Evolutionary conservation across 1,284 basidiomycete species (phyloP).

Genomic region (Trametes hirsuta): DNA sequence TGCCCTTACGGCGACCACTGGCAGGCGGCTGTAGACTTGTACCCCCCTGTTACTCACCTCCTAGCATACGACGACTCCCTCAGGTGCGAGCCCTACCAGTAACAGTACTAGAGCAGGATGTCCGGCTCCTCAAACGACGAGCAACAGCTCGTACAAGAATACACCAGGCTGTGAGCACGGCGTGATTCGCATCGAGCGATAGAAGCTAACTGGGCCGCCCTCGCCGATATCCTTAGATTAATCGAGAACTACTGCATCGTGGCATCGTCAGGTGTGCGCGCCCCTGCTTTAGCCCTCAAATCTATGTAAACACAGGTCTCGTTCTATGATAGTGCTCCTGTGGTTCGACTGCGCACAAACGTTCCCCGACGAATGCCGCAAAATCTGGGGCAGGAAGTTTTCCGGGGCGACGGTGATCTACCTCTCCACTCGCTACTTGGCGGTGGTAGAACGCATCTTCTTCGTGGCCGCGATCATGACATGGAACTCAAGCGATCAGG

Average conservation of each 20-base stretch:
- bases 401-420: constrained; percentile 13
- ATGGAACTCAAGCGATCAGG: background rate
- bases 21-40: no score
- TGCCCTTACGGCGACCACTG: no score
- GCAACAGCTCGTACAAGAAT: no score
- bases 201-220: no score
- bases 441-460: background rate
- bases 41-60: no score
- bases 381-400: constrained; percentile 10
- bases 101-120: no score
- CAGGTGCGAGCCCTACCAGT: no score
- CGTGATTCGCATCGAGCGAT: no score
- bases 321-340: background rate
- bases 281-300: background rate
- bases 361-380: constrained; percentile 5
- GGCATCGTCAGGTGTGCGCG: background rate
- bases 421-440: constrained; percentile 15
- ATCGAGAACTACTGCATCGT: constrained; percentile 5
- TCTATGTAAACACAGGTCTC: background rate
- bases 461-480: background rate
- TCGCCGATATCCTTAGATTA: background rate
- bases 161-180: no score
- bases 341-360: constrained; percentile 7
- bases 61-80: no score
- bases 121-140: no score